Evolutionary conservation across 2,329 filamentous ascomycete genomes (phyloP).

Genomic region (Colletotrichum sp.): DNA sequence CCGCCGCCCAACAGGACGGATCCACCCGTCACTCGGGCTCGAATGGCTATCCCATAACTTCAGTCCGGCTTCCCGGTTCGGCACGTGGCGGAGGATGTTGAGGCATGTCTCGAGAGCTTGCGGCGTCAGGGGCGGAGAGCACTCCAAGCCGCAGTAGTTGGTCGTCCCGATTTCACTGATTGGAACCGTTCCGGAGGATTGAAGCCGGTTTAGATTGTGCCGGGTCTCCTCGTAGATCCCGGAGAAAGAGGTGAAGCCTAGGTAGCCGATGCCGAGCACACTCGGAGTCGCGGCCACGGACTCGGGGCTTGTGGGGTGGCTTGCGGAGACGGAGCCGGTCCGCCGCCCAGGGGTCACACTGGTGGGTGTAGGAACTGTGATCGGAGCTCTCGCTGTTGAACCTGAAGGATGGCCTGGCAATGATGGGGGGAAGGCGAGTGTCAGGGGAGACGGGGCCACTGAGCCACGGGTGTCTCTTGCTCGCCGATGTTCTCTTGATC

Average conservation of each 20-base stretch:
- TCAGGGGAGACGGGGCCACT: not conserved
- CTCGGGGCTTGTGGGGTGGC: constrained; percentile 15
- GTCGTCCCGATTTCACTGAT: constrained; percentile 9
- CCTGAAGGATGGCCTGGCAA: not conserved
- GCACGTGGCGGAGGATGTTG: constrained; percentile 39
- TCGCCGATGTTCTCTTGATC: not conserved
- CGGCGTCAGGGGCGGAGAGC: constrained; percentile 6
- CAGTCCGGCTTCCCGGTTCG: constrained; percentile 25
- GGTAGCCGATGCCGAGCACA: constrained; percentile 36
- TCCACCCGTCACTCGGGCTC: constrained; percentile 35
- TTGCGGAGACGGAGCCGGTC: constrained; percentile 8
- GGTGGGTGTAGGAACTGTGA: not conserved
- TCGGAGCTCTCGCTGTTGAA: not conserved
- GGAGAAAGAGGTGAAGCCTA: constrained; percentile 49
- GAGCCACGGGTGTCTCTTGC: not conserved
- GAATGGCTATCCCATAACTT: constrained; percentile 23
- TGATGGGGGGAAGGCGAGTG: not conserved
- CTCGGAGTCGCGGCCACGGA: constrained; percentile 1
- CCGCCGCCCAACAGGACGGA: constrained; percentile 26
- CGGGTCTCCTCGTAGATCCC: constrained; percentile 46
- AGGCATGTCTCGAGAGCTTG: constrained; percentile 38
- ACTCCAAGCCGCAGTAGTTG: not conserved
- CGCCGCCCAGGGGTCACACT: not conserved
- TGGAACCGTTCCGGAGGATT: constrained; percentile 13
- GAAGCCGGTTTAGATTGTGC: constrained; percentile 38